Evolutionary conservation across 441 rosid genomes (phyloP).

Genomic region (Monsonia emarginata): DNA sequence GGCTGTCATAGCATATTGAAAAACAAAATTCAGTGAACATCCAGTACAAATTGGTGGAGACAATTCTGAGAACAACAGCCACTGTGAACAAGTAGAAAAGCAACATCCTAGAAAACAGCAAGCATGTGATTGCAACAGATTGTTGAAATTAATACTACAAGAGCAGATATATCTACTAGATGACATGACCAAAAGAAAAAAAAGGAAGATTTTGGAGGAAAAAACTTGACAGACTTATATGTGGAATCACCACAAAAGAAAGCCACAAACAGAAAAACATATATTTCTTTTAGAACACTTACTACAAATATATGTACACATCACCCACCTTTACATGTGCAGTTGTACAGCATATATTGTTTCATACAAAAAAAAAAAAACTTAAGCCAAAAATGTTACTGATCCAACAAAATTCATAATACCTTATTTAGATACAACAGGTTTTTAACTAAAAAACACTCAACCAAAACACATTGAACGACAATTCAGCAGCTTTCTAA

Average conservation of each 20-base stretch:
- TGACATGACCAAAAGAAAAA: conserved; percentile 2
- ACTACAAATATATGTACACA: background rate
- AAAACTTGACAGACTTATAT: background rate
- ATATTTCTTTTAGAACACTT: background rate
- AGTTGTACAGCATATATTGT: background rate
- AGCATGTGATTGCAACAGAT: background rate
- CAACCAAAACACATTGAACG: background rate
- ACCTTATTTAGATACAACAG: background rate
- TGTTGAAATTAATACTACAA: background rate
- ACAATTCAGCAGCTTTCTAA: background rate
- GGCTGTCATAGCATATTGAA: conserved; percentile 48
- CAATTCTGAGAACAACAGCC: background rate
- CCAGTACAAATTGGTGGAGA: background rate
- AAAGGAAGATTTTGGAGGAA: conserved; percentile 4
- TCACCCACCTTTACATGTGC: background rate
- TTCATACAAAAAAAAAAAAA: background rate
- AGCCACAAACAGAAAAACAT: background rate
- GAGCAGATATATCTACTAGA: no score
- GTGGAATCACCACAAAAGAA: conserved; percentile 3
- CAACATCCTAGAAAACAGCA: background rate
- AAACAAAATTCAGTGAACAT: conserved; percentile 1
- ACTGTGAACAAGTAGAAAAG: background rate
- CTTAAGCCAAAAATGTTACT: background rate
- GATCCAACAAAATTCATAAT: background rate
- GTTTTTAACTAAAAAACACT: background rate